phyloP scores from a whole-genome alignment of 2,329 filamentous ascomycete genomes.

The Cladosporium phlei region DNA sequence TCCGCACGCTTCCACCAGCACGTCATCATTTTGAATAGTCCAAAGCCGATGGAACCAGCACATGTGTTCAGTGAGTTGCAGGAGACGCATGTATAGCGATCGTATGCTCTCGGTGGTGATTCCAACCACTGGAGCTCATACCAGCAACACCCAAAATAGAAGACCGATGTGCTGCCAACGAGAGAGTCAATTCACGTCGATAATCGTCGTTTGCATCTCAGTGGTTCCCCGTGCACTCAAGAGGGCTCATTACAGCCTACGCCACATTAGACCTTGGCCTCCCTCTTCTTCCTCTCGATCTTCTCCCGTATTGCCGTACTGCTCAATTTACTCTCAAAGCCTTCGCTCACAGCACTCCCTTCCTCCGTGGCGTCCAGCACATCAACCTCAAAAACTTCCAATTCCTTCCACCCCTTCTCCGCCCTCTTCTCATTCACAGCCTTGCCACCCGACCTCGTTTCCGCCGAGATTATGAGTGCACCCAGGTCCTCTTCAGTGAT shows the following conservation, averaged over 20 bases:
- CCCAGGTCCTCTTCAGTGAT: conserved; percentile 74
- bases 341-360: conserved; percentile 40
- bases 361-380: conserved; percentile 66
- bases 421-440: conserved; percentile 79
- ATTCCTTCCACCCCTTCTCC: conserved; percentile 67
- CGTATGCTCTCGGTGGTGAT: too few species aligned
- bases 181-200: too few species aligned
- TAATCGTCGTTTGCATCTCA: too few species aligned
- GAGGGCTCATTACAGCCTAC: not conserved
- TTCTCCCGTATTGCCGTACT: conserved; percentile 68
- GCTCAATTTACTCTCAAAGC: conserved; percentile 81
- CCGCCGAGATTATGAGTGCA: conserved; percentile 78
- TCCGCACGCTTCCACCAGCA: too few species aligned
- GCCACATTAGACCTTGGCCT: conserved; percentile 5
- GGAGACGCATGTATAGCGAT: too few species aligned
- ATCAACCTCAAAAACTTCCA: conserved; percentile 84
- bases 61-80: too few species aligned
- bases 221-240: too few species aligned
- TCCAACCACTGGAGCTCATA: too few species aligned
- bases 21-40: too few species aligned
- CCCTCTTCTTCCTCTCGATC: conserved; percentile 10
- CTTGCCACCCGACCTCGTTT: conserved; percentile 77
- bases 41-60: too few species aligned
- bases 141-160: too few species aligned
- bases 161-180: too few species aligned